Conservation (phyloP, 441 rosid species). For the Erodium chrysanthum region DNA sequence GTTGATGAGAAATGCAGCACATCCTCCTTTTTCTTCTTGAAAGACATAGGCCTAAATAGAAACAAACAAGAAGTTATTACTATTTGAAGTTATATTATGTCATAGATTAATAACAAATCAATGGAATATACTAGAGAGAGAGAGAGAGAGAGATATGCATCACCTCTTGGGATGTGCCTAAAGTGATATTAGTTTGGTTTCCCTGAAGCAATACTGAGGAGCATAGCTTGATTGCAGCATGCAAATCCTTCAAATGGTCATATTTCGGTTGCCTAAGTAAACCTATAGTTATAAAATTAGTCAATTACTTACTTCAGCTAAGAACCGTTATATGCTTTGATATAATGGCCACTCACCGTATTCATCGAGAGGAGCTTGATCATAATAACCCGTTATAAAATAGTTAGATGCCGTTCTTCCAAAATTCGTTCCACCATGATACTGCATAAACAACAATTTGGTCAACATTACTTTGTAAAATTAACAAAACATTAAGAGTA, state of each 20-base stretch:
- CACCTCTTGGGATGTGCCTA: conserved; percentile 61
- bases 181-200: conserved; percentile 36
- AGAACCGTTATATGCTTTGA: neutral
- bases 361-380: conserved; percentile 90
- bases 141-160: too few relatives aligned
- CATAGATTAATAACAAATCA: neutral
- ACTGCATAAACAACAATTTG: conserved; percentile 27
- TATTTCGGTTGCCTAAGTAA: conserved; percentile 72
- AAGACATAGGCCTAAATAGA: conserved; percentile 55
- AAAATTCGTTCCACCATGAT: conserved; percentile 86
- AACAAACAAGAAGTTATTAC: neutral
- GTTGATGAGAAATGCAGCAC: conserved; percentile 55
- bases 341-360: conserved; percentile 38
- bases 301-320: neutral
- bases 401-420: conserved; percentile 72
- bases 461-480: neutral
- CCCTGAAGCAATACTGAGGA: conserved; percentile 51
- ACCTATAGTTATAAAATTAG: conserved; percentile 29
- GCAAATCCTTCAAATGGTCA: conserved; percentile 75
- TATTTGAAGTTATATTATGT: neutral
- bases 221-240: conserved; percentile 46
- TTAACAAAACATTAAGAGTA: neutral
- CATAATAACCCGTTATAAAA: conserved; percentile 64
- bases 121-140: neutral
- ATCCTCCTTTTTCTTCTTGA: conserved; percentile 40